Evolutionary conservation across 345 rosid species (phyloP).

Genomic region (Aurinia saxatilis): DNA sequence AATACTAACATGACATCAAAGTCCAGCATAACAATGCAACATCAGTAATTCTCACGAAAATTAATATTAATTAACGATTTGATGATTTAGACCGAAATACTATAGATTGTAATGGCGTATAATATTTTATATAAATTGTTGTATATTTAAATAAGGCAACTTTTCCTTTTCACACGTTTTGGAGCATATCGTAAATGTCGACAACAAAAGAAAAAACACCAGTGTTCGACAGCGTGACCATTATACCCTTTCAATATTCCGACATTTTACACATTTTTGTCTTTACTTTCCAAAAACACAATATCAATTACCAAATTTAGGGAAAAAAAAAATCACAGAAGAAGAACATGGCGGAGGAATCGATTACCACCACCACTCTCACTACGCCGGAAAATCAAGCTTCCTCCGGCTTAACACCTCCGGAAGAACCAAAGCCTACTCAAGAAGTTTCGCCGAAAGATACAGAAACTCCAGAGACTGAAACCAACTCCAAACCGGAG

Average conservation of each 20-base stretch:
- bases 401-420: background rate
- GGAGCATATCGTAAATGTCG: background rate
- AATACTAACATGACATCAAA: no score
- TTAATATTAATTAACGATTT: no score
- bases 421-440: conserved; percentile 13
- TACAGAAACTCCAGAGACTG: conserved; percentile 13
- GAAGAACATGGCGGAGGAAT: conserved; percentile 33
- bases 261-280: background rate
- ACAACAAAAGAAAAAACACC: background rate
- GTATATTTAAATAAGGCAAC: no score
- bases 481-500: background rate
- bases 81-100: no score
- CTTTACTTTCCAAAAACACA: conserved; percentile 4
- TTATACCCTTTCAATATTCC: background rate
- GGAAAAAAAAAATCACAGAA: background rate
- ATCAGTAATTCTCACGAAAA: no score
- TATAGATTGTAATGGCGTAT: no score
- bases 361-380: conserved; percentile 14
- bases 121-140: no score
- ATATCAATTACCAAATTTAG: background rate
- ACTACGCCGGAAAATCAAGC: conserved; percentile 14
- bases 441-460: background rate
- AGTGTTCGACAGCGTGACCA: conserved; percentile 7
- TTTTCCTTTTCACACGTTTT: background rate
- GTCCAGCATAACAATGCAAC: no score